Evolutionary conservation across 257 asterid species (phyloP), one percentile per base, ranked within the genome.

Genomic region (Ilex aquifolium): DNA sequence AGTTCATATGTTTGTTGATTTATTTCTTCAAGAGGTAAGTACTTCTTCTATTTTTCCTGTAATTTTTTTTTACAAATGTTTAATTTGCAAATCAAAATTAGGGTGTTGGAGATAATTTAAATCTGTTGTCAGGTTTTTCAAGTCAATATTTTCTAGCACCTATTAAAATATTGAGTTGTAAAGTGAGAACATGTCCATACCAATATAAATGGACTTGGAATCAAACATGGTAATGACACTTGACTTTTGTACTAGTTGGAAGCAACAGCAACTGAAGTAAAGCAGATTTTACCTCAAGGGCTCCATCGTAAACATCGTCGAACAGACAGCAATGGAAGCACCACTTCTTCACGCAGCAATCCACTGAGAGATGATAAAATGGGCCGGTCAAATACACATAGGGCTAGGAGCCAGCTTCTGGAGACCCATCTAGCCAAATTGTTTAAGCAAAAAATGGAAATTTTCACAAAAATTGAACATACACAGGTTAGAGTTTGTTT

Each of bases 1-100:
- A 80, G 97, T 92, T 71, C 99, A 92, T 75, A 89, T 92, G 96
- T 89, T 82, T 75, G 97, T 92, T 60, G 95, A 92, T 87, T 79
- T 92, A 65, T 89, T 92, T 76, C 95, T 79, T 67, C 90, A 79
- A 62, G 94, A 92, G 99, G 99, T 92, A 77, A 63, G 58, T 49
- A 31, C 44, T 68, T 30, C 40, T 56, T 7, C 32, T 71, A 58
- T 42, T 61, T 46, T 60, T 46, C 54, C 30, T 59, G 52, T 50
- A 12, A 4, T n/a, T 7, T 29, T 17, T 59, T 59, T 29, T 50
- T 9, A 32, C 27, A 27, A 40, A 15, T 7, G 6, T 0, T 7
- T 49, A 12, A 49, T 49, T 11, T 21, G 27, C 27, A 21, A 21
- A 36, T 36, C 8, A 36, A 36, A 36, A 36, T 0, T 36, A 36